Percentiles rank a stretch among this genome's conserved stretches.
These are phyloP conservation scores for Candida pseudocylindracea DNA, from an alignment of 1,139 yeast genomes.

Conservation along the genomic window DNA sequence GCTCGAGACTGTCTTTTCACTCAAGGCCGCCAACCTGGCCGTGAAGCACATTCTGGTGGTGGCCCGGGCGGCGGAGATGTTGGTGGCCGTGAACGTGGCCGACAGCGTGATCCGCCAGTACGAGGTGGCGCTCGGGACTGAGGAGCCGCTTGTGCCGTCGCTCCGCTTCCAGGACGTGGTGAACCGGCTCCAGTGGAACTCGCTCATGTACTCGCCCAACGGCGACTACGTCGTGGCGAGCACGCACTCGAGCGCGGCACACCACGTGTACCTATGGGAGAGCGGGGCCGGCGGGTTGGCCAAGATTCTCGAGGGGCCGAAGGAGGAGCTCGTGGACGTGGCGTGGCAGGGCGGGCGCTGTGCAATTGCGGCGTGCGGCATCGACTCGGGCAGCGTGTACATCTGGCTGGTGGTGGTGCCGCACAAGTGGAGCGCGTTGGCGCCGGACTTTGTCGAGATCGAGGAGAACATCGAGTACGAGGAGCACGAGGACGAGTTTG, in stretches of 20 bases:
- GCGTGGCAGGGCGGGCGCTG: slow-evolving; percentile 70
- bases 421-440: slow-evolving; percentile 92
- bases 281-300: slow-evolving; percentile 71
- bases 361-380: slow-evolving; percentile 67
- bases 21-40: slow-evolving; percentile 41
- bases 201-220: slow-evolving; percentile 51
- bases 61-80: slow-evolving; percentile 8
- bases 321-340: slow-evolving; percentile 64
- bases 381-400: slow-evolving; percentile 68
- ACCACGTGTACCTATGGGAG: slow-evolving; percentile 87
- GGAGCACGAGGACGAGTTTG: slow-evolving; percentile 87
- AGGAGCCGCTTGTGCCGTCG: slow-evolving; percentile 41
- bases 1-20: slow-evolving; percentile 18
- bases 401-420: slow-evolving; percentile 71
- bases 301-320: slow-evolving; percentile 82
- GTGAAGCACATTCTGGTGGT: slow-evolving; percentile 18
- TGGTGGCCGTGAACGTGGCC: slow-evolving; percentile 59
- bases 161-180: slow-evolving; percentile 85
- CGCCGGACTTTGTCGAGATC: slow-evolving; percentile 90
- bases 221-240: slow-evolving; percentile 81
- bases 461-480: slow-evolving; percentile 81
- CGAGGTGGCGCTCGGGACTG: slow-evolving; percentile 20
- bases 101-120: slow-evolving; percentile 68
- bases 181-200: slow-evolving; percentile 75
- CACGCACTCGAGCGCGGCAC: slow-evolving; percentile 69